Base-by-base conservation (phyloP, 2,329 filamentous ascomycete species). In the Ambrosiella cleistominuta region DNA sequence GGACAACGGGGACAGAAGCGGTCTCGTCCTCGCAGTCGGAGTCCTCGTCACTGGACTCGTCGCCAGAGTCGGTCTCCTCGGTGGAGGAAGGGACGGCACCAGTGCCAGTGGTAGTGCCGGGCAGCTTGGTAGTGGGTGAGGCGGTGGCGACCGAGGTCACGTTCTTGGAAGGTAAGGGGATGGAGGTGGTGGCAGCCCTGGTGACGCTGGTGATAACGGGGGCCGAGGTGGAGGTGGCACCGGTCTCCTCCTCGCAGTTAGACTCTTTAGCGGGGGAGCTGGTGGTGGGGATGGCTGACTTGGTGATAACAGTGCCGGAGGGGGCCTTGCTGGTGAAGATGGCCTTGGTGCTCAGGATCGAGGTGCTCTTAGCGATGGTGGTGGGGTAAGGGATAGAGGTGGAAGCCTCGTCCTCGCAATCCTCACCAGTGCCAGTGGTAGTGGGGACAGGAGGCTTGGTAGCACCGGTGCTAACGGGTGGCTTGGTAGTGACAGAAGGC, bases 21-120 rank as follows among this genome's bases (percentile, higher is more conserved):
- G 36, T 53, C 51, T 53, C 51, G 13, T 53, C 54, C 11, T 56
- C 54, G 27, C 27, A 38, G 54, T 56, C 54, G 27, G n/a, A 38
- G 54, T 56, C 54, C 27, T 39, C 42, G 6, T 12, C 40, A 42
- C n/a, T n/a, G n/a, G 40, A 42, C 11, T 42, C 40, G 7, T 42
- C 40, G 15, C 19, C 52, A 15, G 27, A 38, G 50, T 54, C 51
- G 15, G 50, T 53, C 9, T 54, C 49, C 37, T 58, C 51, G 12
- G 27, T 47, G 52, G 52, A 17, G 19, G 54, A 35, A 15, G 52
- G 42, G 12, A 45, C 8, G 3, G 27, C 12, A 15, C n/a, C 52
- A 13, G 57, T 56, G 13, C 19, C 49, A n/a, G 56, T 19, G 13
- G 39, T 1, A 19, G n/a, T 45, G 11, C 54, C 54, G 13, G 54